These are phyloP conservation scores for Coemansia sp. DNA, from an alignment of 192 early-diverging fungal genomes.

Conservation along the genomic window DNA sequence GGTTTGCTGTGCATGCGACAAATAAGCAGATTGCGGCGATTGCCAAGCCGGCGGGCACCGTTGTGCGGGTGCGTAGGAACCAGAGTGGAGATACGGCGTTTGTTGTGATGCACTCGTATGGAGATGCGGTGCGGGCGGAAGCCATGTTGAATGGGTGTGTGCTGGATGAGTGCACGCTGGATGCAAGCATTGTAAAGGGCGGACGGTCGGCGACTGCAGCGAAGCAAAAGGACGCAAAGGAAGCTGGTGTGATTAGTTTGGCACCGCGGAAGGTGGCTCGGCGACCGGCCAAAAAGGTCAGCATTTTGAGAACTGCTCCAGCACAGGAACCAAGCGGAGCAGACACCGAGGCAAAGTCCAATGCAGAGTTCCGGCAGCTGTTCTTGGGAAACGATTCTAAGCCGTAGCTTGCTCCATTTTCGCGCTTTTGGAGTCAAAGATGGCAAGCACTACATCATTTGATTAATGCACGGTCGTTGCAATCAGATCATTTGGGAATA, in stretches of 20 bases:
- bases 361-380: constrained; percentile 39
- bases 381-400: constrained; percentile 2
- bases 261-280: constrained; percentile 22
- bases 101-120: constrained; percentile 27
- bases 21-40: constrained; percentile 39
- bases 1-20: constrained; percentile 35
- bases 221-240: background rate
- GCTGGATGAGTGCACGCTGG: constrained; percentile 17
- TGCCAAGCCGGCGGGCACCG: constrained; percentile 21
- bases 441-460: background rate
- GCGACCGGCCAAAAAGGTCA: constrained; percentile 30
- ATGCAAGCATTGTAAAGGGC: constrained; percentile 4
- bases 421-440: background rate
- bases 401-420: background rate
- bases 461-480: background rate
- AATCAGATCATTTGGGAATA: background rate
- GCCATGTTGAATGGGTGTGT: constrained; percentile 17
- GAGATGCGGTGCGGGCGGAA: constrained; percentile 18
- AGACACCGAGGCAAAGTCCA: constrained; percentile 12
- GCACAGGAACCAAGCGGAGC: background rate
- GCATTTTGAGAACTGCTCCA: background rate
- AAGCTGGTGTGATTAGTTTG: constrained; percentile 4
- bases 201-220: background rate
- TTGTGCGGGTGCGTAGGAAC: constrained; percentile 33
- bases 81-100: constrained; percentile 27